Evolutionary conservation across 2,329 filamentous ascomycete genomes (phyloP).

Genomic region (Ceratocystis huliohia): DNA sequence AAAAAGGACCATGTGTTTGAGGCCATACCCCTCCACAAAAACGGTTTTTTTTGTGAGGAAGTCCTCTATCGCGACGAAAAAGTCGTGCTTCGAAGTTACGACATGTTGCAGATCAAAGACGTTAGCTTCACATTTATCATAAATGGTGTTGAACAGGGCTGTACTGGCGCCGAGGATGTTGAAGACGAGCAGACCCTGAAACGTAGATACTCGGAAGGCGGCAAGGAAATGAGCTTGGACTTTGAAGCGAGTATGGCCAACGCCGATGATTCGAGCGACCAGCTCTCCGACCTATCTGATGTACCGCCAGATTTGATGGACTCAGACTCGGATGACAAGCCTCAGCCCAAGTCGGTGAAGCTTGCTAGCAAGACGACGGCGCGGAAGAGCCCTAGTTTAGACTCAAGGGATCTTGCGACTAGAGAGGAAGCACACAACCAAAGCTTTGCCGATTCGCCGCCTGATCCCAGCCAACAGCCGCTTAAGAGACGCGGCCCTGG

Average conservation of each 20-base stretch:
- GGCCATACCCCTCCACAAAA: slow-evolving; percentile 47
- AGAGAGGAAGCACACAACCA: slow-evolving; percentile 14
- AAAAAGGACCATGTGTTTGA: slow-evolving; percentile 50
- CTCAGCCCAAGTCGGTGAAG: slow-evolving; percentile 4
- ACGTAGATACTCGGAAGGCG: slow-evolving; percentile 41
- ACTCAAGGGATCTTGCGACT: background rate
- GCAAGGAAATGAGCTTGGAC: slow-evolving; percentile 61
- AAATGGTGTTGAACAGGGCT: slow-evolving; percentile 47
- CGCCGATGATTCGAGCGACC: slow-evolving; percentile 44
- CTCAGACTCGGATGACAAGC: slow-evolving; percentile 18
- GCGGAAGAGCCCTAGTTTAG: background rate
- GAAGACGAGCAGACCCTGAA: slow-evolving; percentile 39
- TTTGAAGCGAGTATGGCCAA: slow-evolving; percentile 52
- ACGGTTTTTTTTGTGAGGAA: slow-evolving; percentile 58
- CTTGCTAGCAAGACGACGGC: slow-evolving; percentile 15
- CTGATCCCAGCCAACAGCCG: slow-evolving; percentile 28
- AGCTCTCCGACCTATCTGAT: slow-evolving; percentile 30
- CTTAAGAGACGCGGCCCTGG: slow-evolving; percentile 57
- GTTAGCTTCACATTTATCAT: slow-evolving; percentile 57
- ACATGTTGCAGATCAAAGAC: slow-evolving; percentile 58
- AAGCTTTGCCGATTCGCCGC: slow-evolving; percentile 28
- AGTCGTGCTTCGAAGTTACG: slow-evolving; percentile 49
- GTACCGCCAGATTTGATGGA: slow-evolving; percentile 23
- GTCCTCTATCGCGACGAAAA: slow-evolving; percentile 42
- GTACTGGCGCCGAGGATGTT: slow-evolving; percentile 45